Evolutionary conservation across 306 rosid species (phyloP), one percentile per base, ranked within the genome.

Genomic region (Acacia acuminata): DNA sequence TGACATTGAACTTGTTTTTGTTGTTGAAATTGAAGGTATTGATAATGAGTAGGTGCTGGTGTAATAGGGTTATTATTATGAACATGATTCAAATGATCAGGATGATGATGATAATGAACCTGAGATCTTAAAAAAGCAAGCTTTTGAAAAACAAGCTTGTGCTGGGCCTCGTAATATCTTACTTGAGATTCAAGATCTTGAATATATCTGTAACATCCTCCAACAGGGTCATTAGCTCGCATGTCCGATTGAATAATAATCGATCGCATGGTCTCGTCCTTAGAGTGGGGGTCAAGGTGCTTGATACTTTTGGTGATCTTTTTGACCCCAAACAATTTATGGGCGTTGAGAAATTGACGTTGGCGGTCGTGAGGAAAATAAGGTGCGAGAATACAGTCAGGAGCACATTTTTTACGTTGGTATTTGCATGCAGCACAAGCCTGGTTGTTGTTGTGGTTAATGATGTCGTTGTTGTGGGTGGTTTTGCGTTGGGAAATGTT

Each of bases 371-470:
- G 96, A 71, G 99, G 96, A 42, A 95, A 95, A 63, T 84, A 95
- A 5, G 99, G 97, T 36, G 99, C 96, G 4, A 95, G 90, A 56
- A 90, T 79, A 81, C 99, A 95, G 64, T 88, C 84, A 0, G 97
- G 81, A 0, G 92, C 90, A 61, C 99, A 95, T 84, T 90, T 95
- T 25, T 90, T 84, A 19, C 98, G 96, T 56, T 90, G 98, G 86
- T 87, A 89, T 12, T 90, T 93, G 48, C 99, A 95, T 0, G 97
- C 96, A 51, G 98, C 97, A 47, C 99, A 95, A 70, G 98, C 99
- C 25, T 92, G 98, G 60, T 76, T 87, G 77, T 83, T 81, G 85
- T 56, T 83, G 45, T 44, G 80, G 79, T 69, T 82, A 16, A 15
- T 17, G 15, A 5, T 27, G 27, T 27, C 16, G 20, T 15, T 14